Evolutionary conservation across 1,284 basidiomycete species (phyloP).

Genomic region (Lignosus rhinocerotis): DNA sequence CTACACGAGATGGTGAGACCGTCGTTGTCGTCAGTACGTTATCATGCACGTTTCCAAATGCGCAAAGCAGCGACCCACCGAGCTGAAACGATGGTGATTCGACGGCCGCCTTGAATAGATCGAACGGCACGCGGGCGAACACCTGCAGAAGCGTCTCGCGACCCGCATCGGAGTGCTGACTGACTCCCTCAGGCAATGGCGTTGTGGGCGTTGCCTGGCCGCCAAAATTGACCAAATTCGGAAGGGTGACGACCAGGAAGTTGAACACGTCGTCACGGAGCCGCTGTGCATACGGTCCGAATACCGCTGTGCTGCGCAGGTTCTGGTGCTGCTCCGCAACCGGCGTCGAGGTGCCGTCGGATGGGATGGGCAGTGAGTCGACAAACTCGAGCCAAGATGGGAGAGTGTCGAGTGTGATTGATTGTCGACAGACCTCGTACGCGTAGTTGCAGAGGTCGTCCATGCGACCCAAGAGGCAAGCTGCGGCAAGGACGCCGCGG

Average conservation of each 20-base stretch:
- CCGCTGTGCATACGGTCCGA: constrained; percentile 69
- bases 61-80: constrained; percentile 45
- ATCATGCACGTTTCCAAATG: neutral
- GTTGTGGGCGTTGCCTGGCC: constrained; percentile 30
- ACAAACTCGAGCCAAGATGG: constrained; percentile 77
- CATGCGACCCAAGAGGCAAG: constrained; percentile 82
- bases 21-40: neutral
- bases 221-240: constrained; percentile 50
- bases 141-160: constrained; percentile 70
- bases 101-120: constrained; percentile 77
- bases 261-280: constrained; percentile 73
- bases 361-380: constrained; percentile 50
- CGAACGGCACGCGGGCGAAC: constrained; percentile 77
- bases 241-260: constrained; percentile 74
- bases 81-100: constrained; percentile 78
- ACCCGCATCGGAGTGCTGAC: constrained; percentile 43
- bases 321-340: constrained; percentile 40
- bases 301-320: constrained; percentile 51
- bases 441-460: constrained; percentile 77
- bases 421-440: constrained; percentile 75
- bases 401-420: constrained; percentile 73
- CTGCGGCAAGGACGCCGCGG: constrained; percentile 78
- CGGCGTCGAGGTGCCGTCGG: constrained; percentile 57
- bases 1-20: constrained; percentile 36
- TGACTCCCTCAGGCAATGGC: constrained; percentile 36